Evolutionary conservation across 1,139 yeast genomes (phyloP).

Genomic region (Candida sanyaensis): DNA sequence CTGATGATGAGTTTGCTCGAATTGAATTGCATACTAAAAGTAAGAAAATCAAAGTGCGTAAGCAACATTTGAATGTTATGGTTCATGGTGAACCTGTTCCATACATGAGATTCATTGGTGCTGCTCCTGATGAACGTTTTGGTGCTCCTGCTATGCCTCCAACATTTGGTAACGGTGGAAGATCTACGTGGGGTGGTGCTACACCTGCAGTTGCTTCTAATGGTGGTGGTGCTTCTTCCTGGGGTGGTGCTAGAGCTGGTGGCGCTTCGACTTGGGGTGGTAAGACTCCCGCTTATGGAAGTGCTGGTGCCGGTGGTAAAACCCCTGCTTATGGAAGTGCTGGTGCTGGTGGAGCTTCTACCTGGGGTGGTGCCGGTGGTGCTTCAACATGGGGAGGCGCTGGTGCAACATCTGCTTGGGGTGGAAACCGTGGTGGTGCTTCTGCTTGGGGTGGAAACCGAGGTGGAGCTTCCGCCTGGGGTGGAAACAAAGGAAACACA

Average conservation of each 20-base stretch:
- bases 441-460: constrained; percentile 31
- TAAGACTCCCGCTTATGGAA: constrained; percentile 15
- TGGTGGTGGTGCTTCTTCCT: constrained; percentile 24
- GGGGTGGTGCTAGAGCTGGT: constrained; percentile 26
- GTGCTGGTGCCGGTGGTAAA: constrained; percentile 16
- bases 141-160: constrained; percentile 43
- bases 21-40: constrained; percentile 92
- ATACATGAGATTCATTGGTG: constrained; percentile 76
- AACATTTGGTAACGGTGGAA: constrained; percentile 34
- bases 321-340: constrained; percentile 21
- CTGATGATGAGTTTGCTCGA: constrained; percentile 88
- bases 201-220: constrained; percentile 30
- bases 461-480: constrained; percentile 35
- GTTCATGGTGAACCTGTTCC: constrained; percentile 70
- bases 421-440: constrained; percentile 34
- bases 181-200: constrained; percentile 44
- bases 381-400: constrained; percentile 33
- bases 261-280: constrained; percentile 20
- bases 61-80: constrained; percentile 72
- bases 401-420: constrained; percentile 38
- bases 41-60: constrained; percentile 83
- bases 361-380: constrained; percentile 22
- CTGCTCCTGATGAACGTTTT: constrained; percentile 20
- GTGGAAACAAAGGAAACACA: constrained; percentile 32
- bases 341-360: constrained; percentile 26